phyloP scores from a whole-genome alignment of 78 protist genomes.

The Mastigamoeba balamuthi region DNA sequence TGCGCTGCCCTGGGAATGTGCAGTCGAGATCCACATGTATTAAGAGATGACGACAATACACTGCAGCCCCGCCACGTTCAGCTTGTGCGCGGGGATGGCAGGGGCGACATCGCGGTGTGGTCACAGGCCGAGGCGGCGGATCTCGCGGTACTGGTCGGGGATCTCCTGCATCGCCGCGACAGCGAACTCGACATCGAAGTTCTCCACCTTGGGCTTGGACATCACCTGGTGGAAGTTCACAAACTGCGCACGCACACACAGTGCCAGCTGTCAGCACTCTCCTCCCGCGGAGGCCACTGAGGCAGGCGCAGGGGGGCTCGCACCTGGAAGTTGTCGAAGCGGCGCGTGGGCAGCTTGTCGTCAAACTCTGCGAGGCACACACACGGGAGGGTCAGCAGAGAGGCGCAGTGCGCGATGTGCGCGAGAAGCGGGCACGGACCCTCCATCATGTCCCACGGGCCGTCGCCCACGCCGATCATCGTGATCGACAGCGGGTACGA shows the following conservation, averaged over 20 bases:
- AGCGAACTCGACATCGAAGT: slow-evolving; percentile 43
- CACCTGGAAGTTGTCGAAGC: slow-evolving; percentile 60
- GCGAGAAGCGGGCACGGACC: background rate
- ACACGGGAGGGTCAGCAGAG: background rate
- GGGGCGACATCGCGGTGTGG: no score
- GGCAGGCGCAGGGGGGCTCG: no score
- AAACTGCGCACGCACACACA: no score
- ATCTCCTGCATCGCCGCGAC: slow-evolving; percentile 47
- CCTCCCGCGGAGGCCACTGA: no score
- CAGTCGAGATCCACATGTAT: no score
- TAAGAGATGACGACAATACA: no score
- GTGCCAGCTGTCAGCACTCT: no score
- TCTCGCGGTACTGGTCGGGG: slow-evolving; percentile 26
- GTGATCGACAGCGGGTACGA: slow-evolving; percentile 46
- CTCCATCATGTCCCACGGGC: slow-evolving; percentile 24
- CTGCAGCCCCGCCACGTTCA: no score
- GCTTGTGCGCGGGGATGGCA: no score
- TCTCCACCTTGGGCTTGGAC: slow-evolving; percentile 22
- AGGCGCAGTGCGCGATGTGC: background rate
- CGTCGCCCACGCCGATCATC: slow-evolving; percentile 57
- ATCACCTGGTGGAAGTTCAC: slow-evolving; percentile 11
- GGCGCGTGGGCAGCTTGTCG: slow-evolving; percentile 31
- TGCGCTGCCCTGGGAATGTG: no score
- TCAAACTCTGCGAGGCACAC: slow-evolving; percentile 25
- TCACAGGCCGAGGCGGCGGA: background rate